Base-by-base conservation (phyloP, 208 protist species). In the Trypanosoma brucei region DNA sequence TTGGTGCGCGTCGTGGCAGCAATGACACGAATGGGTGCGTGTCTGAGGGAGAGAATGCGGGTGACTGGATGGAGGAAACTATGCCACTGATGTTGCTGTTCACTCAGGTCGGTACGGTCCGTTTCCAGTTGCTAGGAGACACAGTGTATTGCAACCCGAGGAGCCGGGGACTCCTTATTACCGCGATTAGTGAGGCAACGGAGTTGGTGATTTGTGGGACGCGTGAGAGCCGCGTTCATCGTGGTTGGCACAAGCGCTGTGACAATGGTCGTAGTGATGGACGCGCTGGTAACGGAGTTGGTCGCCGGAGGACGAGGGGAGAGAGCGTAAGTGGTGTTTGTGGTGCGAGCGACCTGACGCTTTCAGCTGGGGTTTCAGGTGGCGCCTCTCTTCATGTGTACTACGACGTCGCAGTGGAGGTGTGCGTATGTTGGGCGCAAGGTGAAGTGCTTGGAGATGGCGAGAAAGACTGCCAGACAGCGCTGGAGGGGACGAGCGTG, bases 121-220 rank as follows among this genome's bases (percentile, higher is more conserved):
- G 55, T 14, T 66, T 76, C 51, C 45, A 14, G 2, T 50, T 54
- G 14, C 9, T 55, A 33, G 51, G 59, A 11, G n/a, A 13, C 3
- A 39, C 63, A 11, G 22, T 68, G 7, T 69, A 58, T 36, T 22
- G 42, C 5, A 56, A 40, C 45, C 30, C 38, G 0, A 52, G 58
- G 2, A 83, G 81, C 2, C 78, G 76, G 30, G 51, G 57, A 14
- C 61, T 88, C 0, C 76, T 94, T 45, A 65, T 73, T 46, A 59
- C 72, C 30, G 79, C 84, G 2, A 66, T 94, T 61, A 50, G 55
- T 2, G 67, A 69, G 48, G 46, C 82, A 11, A 89, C 78, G 0
- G 78, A 84, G 34, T 69, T 88, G 3, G 83, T 91, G 39, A 75
- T 89, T 36, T 83, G 76, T 44, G 69, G 73, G 4, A 67, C 79